Evolutionary conservation across 805 yeast genomes (phyloP), one percentile per base, ranked within the genome.

Genomic region (Barnettozyma californica): DNA sequence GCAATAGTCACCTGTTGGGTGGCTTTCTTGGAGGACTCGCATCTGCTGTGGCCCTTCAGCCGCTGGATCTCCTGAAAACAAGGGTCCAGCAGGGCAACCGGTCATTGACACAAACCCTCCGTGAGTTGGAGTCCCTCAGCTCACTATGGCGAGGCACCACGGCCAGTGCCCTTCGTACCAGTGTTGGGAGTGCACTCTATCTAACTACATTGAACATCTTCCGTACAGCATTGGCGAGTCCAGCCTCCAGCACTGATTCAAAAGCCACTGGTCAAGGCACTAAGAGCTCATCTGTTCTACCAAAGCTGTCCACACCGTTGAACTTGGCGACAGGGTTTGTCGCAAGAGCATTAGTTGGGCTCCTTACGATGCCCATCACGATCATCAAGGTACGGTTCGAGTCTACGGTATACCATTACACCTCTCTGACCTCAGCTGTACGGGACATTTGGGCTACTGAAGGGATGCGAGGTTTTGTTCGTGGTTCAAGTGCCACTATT

Each of bases 351-450:
- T 49, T 78, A 1, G 95, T 90, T 2, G 99, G 99, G 2, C 76
- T 83, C 53, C 53, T 87, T 9, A 88, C 96, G 6, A 94, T 94
- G 99, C 99, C 99, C 0, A 77, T 94, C 9, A 94, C 99, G 0
- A 81, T 94, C 4, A 67, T 94, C 26, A 94, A 94, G 63, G 94
- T 95, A 5, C 74, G 97, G 34, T 90, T 77, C 59, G 98, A 94
- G 68, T 87, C 96, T 5, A 83, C 84, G 34, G 54, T 84, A 47
- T 92, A 87, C 66, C 67, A 76, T 38, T 89, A 90, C 66, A 73
- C 68, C 27, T 80, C 94, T 6, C 60, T 94, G 53, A 52, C 62
- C 18, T 81, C 79, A 33, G 92, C 96, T 0, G 60, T 77, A 1
- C 66, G 56, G 33, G 77, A 80, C 7, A 85, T 89, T 3, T 80